Evolutionary conservation across 202 grass and related monocot genomes (phyloP).

Genomic region (Sporobolus alterniflorus): DNA sequence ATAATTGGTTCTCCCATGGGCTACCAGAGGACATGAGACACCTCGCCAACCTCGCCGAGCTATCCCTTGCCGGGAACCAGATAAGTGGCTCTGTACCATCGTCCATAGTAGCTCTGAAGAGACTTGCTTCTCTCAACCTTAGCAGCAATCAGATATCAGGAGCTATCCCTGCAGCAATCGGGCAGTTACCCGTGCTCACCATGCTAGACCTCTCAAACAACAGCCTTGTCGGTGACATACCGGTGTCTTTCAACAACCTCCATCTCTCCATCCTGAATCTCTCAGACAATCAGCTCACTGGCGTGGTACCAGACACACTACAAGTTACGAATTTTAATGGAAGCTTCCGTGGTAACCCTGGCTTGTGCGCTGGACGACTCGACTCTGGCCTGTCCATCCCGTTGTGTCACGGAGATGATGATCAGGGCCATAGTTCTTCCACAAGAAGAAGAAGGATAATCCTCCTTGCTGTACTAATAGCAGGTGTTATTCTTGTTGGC

Average conservation of each 20-base stretch:
- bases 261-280: conserved; percentile 41
- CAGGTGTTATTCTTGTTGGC: background rate
- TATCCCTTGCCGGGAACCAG: conserved; percentile 47
- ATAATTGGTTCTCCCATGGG: conserved; percentile 38
- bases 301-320: conserved; percentile 42
- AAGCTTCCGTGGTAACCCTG: conserved; percentile 48
- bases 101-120: conserved; percentile 26
- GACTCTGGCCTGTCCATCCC: background rate
- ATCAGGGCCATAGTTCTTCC: background rate
- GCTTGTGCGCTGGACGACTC: conserved; percentile 28
- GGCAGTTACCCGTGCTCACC: conserved; percentile 22
- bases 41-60: conserved; percentile 16
- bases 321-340: background rate
- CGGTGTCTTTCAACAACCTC: conserved; percentile 18
- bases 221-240: conserved; percentile 31
- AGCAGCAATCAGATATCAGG: conserved; percentile 50
- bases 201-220: conserved; percentile 62
- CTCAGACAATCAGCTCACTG: conserved; percentile 50
- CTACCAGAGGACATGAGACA: background rate
- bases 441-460: background rate
- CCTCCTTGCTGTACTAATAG: conserved; percentile 23
- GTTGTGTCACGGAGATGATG: background rate
- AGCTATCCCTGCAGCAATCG: conserved; percentile 45
- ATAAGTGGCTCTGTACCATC: conserved; percentile 39
- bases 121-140: conserved; percentile 41